These are phyloP conservation scores for Spiromyces aspiralis DNA, from an alignment of 371 early-diverging fungal genomes.

Conservation along the genomic window DNA sequence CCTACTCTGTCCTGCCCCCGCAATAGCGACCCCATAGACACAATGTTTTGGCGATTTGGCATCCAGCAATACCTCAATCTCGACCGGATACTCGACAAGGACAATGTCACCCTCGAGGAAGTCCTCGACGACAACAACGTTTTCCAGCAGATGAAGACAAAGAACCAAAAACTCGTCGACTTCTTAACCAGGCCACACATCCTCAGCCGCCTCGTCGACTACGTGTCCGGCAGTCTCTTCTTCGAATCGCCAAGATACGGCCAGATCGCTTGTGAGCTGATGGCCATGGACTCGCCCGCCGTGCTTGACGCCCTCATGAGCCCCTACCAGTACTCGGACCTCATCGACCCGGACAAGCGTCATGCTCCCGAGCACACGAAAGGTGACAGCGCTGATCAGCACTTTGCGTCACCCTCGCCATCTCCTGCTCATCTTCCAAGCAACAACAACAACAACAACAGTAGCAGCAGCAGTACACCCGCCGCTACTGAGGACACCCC, in stretches of 20 bases:
- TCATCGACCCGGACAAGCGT: neutral
- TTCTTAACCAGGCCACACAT: conserved; percentile 13
- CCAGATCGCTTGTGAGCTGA: neutral
- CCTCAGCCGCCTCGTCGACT: neutral
- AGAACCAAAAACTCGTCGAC: conserved; percentile 40
- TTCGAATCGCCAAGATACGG: conserved; percentile 4
- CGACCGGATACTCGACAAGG: conserved; percentile 43
- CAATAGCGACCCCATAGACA: neutral
- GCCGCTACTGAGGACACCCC: neutral
- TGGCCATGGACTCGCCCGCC: neutral
- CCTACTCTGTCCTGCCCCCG: too few relatives aligned
- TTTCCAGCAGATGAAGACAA: conserved; percentile 43
- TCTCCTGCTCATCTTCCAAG: too few relatives aligned
- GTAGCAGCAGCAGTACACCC: neutral
- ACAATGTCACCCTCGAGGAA: conserved; percentile 37
- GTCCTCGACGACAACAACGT: conserved; percentile 45
- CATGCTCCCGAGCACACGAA: neutral
- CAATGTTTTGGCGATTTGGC: conserved; percentile 49
- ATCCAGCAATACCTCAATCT: conserved; percentile 40
- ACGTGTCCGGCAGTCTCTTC: conserved; percentile 1
- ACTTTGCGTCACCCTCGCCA: neutral
- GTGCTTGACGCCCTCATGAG: neutral
- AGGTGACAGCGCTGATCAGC: neutral
- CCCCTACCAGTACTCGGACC: neutral
- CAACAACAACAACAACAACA: neutral